Conservation (phyloP, 805 yeast species). For the Zygotorulaspora danielsina region DNA sequence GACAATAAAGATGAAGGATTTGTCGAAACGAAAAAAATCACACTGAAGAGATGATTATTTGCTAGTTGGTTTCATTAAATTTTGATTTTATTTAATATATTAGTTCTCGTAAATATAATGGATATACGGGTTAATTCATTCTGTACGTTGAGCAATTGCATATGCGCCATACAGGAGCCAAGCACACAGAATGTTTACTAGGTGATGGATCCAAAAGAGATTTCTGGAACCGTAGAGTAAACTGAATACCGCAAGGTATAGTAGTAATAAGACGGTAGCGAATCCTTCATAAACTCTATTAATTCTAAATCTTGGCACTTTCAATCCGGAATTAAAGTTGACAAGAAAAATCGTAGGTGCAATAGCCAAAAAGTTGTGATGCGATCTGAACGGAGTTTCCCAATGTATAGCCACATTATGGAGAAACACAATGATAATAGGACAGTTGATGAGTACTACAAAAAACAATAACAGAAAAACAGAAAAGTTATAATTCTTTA, state of each 20-base stretch:
- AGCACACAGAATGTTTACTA: slow-evolving; percentile 61
- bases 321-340: slow-evolving; percentile 49
- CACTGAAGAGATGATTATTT: slow-evolving; percentile 6
- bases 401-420: slow-evolving; percentile 74
- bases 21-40: slow-evolving; percentile 11
- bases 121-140: background rate
- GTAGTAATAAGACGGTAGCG: slow-evolving; percentile 39
- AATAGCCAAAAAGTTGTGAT: slow-evolving; percentile 76
- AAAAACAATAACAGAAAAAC: slow-evolving; percentile 66
- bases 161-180: slow-evolving; percentile 20
- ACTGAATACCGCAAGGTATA: slow-evolving; percentile 56
- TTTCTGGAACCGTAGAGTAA: slow-evolving; percentile 73
- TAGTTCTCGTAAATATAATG: background rate
- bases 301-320: slow-evolving; percentile 38
- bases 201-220: slow-evolving; percentile 78
- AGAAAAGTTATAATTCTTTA: slow-evolving; percentile 58
- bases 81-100: background rate
- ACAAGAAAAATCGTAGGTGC: slow-evolving; percentile 63
- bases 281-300: slow-evolving; percentile 27
- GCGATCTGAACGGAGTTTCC: slow-evolving; percentile 82
- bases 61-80: background rate
- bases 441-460: slow-evolving; percentile 74
- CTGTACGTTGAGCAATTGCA: background rate
- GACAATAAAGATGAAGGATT: slow-evolving; percentile 4
- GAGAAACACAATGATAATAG: slow-evolving; percentile 73